Evolutionary conservation across 495 filamentous ascomycete species (phyloP).

Genomic region (Corynascus novoguineensis): DNA sequence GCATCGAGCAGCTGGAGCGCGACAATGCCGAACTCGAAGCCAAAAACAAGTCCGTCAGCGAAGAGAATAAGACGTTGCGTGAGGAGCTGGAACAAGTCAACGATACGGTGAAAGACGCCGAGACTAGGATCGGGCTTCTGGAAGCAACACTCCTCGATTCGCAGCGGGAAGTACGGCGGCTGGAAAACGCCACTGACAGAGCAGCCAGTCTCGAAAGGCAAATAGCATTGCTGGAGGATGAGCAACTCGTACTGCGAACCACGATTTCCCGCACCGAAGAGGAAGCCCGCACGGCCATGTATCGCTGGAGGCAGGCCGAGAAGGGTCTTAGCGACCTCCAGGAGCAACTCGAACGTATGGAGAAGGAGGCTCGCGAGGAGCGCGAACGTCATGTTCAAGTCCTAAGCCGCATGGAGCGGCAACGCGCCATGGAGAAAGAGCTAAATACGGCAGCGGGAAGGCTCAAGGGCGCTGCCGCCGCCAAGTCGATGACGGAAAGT

Average conservation of each 20-base stretch:
- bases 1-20: slow-evolving; percentile 68
- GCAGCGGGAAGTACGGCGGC: slow-evolving; percentile 64
- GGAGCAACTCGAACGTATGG: slow-evolving; percentile 84
- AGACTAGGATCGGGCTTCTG: slow-evolving; percentile 64
- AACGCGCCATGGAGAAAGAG: slow-evolving; percentile 69
- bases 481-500: slow-evolving; percentile 52
- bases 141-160: slow-evolving; percentile 68
- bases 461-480: slow-evolving; percentile 70
- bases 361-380: slow-evolving; percentile 78
- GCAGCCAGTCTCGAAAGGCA: slow-evolving; percentile 75
- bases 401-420: slow-evolving; percentile 69
- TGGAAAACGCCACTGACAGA: slow-evolving; percentile 65
- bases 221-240: slow-evolving; percentile 67
- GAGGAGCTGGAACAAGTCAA: slow-evolving; percentile 82
- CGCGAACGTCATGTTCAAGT: slow-evolving; percentile 76
- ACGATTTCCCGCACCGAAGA: slow-evolving; percentile 59
- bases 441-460: slow-evolving; percentile 69
- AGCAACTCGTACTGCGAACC: slow-evolving; percentile 67
- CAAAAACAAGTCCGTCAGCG: slow-evolving; percentile 64
- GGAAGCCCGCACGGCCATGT: slow-evolving; percentile 66
- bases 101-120: slow-evolving; percentile 64
- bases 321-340: slow-evolving; percentile 63
- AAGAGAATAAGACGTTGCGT: slow-evolving; percentile 73
- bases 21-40: slow-evolving; percentile 70
- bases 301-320: slow-evolving; percentile 81